Conservation (phyloP, 441 rosid genomes). For the Euphorbia schlechtendalii region DNA sequence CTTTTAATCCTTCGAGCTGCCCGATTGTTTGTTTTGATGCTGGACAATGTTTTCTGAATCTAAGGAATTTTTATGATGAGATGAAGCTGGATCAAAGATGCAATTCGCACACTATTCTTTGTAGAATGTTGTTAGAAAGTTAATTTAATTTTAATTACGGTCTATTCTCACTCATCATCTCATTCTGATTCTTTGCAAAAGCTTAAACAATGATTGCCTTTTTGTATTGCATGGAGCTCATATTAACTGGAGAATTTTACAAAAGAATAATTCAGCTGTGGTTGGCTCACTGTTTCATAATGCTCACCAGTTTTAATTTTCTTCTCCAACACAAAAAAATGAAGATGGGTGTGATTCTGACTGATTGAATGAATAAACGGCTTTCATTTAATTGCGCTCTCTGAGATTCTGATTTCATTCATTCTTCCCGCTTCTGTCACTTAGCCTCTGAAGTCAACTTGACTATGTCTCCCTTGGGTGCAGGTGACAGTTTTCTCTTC, state of each 20-base stretch:
- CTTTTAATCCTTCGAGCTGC: background rate
- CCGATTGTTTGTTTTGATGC: too few species aligned
- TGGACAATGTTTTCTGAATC: background rate
- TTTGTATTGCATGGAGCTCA: background rate
- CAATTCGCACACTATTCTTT: background rate
- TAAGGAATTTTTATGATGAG: background rate
- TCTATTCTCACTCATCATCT: background rate
- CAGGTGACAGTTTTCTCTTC: conserved; percentile 22
- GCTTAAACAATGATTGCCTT: background rate
- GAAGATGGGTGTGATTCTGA: background rate
- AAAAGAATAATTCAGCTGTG: background rate
- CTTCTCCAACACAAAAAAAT: background rate
- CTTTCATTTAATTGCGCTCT: too few species aligned
- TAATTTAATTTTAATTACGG: too few species aligned
- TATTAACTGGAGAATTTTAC: background rate
- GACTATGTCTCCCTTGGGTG: conserved; percentile 4
- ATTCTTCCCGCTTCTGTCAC: too few species aligned
- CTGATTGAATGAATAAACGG: background rate
- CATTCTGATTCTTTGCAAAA: background rate
- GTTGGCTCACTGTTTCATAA: background rate
- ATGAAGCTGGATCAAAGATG: background rate
- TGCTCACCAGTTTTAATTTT: background rate
- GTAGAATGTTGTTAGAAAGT: background rate
- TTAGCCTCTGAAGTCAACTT: too few species aligned
- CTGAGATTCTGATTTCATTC: too few species aligned